phyloP scores from a whole-genome alignment of 2,329 filamentous ascomycete species.

The Pseudodiploospora longispora region DNA sequence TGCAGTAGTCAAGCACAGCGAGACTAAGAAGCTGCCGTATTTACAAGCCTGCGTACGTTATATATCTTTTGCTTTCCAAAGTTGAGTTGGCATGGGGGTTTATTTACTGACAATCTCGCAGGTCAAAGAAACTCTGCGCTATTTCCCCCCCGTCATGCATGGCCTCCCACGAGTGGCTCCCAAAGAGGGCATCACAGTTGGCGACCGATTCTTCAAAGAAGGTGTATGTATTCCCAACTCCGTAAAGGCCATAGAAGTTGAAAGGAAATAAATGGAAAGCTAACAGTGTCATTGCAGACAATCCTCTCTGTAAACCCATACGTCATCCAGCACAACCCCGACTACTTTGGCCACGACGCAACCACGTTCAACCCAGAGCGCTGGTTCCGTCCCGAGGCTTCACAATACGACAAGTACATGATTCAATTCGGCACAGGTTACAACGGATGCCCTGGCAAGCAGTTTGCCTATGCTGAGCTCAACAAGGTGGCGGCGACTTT shows the following conservation, averaged over 20 bases:
- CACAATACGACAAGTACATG: conserved; percentile 1
- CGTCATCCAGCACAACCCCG: neutral
- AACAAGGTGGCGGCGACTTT: neutral
- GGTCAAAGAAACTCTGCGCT: conserved; percentile 1
- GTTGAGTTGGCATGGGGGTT: neutral
- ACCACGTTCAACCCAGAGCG: neutral
- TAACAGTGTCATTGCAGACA: neutral
- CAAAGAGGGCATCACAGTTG: conserved; percentile 1
- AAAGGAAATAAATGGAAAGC: too few species aligned
- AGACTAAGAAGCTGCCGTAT: neutral
- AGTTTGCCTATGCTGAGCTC: neutral
- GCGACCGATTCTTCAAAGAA: neutral
- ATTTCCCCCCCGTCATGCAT: neutral
- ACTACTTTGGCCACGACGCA: conserved; percentile 1
- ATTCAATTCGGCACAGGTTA: conserved; percentile 1
- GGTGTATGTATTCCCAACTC: neutral
- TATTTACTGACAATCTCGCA: neutral
- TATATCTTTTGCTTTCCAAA: neutral
- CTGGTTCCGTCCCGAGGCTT: conserved; percentile 1
- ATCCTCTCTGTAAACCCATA: conserved; percentile 1
- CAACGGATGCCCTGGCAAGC: conserved; percentile 1
- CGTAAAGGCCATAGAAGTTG: neutral
- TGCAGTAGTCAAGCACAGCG: neutral
- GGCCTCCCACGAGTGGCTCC: neutral
- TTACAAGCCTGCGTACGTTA: neutral